These are phyloP conservation scores for Lepiota brunneoincarnata DNA, from an alignment of 768 basidiomycete genomes.

Conservation along the genomic window DNA sequence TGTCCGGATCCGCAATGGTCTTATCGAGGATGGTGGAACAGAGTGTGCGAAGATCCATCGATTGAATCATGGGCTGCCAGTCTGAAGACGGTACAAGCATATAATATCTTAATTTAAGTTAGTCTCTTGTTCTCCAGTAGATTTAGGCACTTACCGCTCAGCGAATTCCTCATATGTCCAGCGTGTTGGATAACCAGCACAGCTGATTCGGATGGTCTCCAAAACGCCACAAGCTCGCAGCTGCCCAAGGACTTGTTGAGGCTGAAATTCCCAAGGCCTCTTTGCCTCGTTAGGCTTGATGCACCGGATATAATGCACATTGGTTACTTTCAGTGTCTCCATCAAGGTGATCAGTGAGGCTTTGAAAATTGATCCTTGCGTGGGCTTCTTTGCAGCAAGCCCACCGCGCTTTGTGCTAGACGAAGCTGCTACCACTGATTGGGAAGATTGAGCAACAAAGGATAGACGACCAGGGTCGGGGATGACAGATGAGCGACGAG, in stretches of 20 bases:
- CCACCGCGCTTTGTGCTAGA: constrained; percentile 60
- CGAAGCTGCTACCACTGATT: constrained; percentile 26
- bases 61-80: constrained; percentile 86
- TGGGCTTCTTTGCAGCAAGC: constrained; percentile 82
- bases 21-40: constrained; percentile 82
- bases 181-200: constrained; percentile 96
- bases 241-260: constrained; percentile 93
- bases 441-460: constrained; percentile 51
- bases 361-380: constrained; percentile 98
- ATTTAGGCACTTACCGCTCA: constrained; percentile 64
- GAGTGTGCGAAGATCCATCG: constrained; percentile 73
- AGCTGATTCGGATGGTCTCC: constrained; percentile 97
- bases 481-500: constrained; percentile 80
- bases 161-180: constrained; percentile 99
- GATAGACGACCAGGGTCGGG: constrained; percentile 83
- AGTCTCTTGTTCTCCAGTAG: background rate
- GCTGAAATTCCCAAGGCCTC: constrained; percentile 94
- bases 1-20: constrained; percentile 91
- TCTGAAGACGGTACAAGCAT: constrained; percentile 88
- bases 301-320: constrained; percentile 98
- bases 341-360: constrained; percentile 89
- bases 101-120: constrained; percentile 68
- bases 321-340: constrained; percentile 96
- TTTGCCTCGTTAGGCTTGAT: constrained; percentile 99
- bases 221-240: constrained; percentile 97